A percentile compares a stretch with the other conserved stretches of the same genome.
phyloP scores from a whole-genome alignment of 2,329 filamentous ascomycete species.

The Fusarium guadeloupense region DNA sequence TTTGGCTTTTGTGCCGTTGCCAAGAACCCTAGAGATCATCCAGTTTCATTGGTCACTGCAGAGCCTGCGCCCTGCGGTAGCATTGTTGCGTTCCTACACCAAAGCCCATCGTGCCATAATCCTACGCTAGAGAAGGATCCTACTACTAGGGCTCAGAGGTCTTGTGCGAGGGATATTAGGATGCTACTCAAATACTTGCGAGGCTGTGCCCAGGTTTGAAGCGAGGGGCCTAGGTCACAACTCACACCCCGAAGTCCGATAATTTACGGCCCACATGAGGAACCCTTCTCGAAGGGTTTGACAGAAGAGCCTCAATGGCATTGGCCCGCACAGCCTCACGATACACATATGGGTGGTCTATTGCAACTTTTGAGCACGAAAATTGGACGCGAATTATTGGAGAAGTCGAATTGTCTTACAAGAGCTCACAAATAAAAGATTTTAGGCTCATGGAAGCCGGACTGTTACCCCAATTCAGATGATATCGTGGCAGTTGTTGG shows the following conservation, averaged over 20 bases:
- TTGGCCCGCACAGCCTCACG: background rate
- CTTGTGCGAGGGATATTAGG: background rate
- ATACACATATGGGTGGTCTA: background rate
- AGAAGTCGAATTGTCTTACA: too few relatives aligned
- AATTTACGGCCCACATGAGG: conserved; percentile 19
- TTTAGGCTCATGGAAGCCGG: too few relatives aligned
- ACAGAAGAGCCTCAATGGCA: background rate
- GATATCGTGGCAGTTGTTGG: conserved; percentile 14
- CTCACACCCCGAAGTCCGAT: background rate
- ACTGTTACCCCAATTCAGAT: conserved; percentile 27
- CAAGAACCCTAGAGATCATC: background rate
- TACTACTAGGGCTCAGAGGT: conserved; percentile 9
- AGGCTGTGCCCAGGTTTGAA: conserved; percentile 8
- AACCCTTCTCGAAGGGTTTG: conserved; percentile 25
- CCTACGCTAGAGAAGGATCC: conserved; percentile 19
- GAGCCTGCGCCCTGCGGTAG: background rate
- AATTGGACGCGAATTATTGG: too few relatives aligned
- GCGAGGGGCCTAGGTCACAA: conserved; percentile 7
- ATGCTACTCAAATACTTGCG: background rate
- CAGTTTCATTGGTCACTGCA: background rate
- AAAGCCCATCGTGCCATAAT: conserved; percentile 19
- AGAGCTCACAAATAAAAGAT: too few relatives aligned
- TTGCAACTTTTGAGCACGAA: background rate
- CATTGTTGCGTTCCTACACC: conserved; percentile 5
- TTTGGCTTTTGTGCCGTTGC: too few relatives aligned